Conservation (phyloP, 2,329 filamentous ascomycete species). For the Exophiala mesophila region DNA sequence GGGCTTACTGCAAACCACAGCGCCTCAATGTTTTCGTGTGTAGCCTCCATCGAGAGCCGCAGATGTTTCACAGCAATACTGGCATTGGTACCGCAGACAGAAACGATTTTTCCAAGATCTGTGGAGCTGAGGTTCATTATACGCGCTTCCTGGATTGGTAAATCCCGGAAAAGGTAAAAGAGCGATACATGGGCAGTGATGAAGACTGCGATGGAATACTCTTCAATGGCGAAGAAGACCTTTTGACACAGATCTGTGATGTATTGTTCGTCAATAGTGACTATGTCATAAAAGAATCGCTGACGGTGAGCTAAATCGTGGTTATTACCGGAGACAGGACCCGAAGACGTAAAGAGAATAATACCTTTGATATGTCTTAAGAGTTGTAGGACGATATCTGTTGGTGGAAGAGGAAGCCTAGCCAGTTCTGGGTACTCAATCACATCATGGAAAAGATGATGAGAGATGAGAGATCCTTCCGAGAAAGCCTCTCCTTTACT, state of each 20-base stretch:
- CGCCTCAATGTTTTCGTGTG: slow-evolving; percentile 53
- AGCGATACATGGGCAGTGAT: slow-evolving; percentile 38
- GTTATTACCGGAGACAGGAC: neutral
- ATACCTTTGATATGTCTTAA: slow-evolving; percentile 12
- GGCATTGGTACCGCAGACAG: slow-evolving; percentile 41
- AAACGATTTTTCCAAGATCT: slow-evolving; percentile 30
- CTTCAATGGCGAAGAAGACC: slow-evolving; percentile 41
- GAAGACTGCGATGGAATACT: slow-evolving; percentile 37
- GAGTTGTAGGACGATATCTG: slow-evolving; percentile 6
- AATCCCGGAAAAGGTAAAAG: slow-evolving; percentile 33
- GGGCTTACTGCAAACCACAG: slow-evolving; percentile 55
- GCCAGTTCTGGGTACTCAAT: too few relatives aligned
- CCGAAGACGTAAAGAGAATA: too few relatives aligned
- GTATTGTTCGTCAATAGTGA: slow-evolving; percentile 29
- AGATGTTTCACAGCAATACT: slow-evolving; percentile 45
- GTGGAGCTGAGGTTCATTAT: slow-evolving; percentile 23
- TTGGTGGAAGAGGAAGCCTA: slow-evolving; percentile 10
- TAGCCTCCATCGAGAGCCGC: slow-evolving; percentile 54
- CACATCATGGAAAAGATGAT: too few relatives aligned
- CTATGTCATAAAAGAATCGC: slow-evolving; percentile 19
- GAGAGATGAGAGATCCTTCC: too few relatives aligned
- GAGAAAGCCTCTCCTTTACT: too few relatives aligned
- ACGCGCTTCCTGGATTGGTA: slow-evolving; percentile 12
- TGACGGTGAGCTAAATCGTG: slow-evolving; percentile 8
- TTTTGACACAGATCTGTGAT: slow-evolving; percentile 39